These are phyloP conservation scores for Mortierella sp. DNA, from an alignment of 371 early-diverging fungal species.

Conservation along the genomic window DNA sequence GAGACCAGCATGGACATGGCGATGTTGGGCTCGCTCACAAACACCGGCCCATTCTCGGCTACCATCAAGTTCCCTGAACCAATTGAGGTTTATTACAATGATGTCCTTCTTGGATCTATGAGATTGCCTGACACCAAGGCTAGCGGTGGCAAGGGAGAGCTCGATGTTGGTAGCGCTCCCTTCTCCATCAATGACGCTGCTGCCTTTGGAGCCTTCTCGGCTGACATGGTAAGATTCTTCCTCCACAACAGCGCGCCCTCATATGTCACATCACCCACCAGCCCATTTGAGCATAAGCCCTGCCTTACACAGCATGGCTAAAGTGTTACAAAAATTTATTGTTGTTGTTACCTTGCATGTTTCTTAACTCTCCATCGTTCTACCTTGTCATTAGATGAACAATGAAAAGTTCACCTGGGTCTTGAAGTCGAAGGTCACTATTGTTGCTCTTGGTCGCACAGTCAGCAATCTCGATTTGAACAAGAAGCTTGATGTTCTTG, in stretches of 20 bases:
- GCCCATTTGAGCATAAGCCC: neutral
- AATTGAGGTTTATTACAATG: conserved; percentile 59
- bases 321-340: too few relatives aligned
- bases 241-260: neutral
- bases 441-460: conserved; percentile 65
- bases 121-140: conserved; percentile 60
- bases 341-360: neutral
- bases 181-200: conserved; percentile 60
- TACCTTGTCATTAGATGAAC: conserved; percentile 24
- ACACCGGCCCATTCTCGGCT: conserved; percentile 70
- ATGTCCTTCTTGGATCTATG: conserved; percentile 61
- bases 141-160: conserved; percentile 60
- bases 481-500: conserved; percentile 30
- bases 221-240: conserved; percentile 59
- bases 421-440: conserved; percentile 65
- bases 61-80: conserved; percentile 60
- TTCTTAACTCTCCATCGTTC: neutral
- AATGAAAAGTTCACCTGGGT: conserved; percentile 64
- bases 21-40: conserved; percentile 58
- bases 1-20: conserved; percentile 58
- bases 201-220: conserved; percentile 63
- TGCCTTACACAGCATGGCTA: neutral
- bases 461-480: conserved; percentile 38
- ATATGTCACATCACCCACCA: too few relatives aligned
- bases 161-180: conserved; percentile 54